Conservation (phyloP, 2,329 filamentous ascomycete genomes). For the Pseudogymnoascus sp. region DNA sequence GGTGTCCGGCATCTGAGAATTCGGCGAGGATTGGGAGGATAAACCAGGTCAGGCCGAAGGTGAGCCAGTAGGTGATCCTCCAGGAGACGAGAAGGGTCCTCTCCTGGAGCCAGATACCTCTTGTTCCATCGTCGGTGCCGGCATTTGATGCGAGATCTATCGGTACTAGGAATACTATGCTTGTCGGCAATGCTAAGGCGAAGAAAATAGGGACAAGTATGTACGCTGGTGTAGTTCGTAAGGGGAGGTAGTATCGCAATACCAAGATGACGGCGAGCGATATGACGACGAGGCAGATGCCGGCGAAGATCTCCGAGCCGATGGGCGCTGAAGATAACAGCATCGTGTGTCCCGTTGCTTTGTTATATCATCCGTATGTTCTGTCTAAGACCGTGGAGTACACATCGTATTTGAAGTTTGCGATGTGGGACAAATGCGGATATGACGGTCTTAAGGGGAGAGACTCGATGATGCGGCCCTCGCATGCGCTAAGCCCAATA, state of each 20-base stretch:
- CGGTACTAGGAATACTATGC: slow-evolving; percentile 83
- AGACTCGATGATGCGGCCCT: slow-evolving; percentile 5
- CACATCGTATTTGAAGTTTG: background rate
- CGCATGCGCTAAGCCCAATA: background rate
- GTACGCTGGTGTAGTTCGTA: slow-evolving; percentile 84
- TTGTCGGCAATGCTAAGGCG: slow-evolving; percentile 84
- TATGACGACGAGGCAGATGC: slow-evolving; percentile 63
- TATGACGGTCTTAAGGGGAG: slow-evolving; percentile 2
- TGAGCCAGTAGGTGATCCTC: slow-evolving; percentile 96
- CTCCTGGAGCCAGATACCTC: slow-evolving; percentile 81
- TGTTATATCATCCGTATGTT: background rate
- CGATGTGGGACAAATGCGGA: background rate
- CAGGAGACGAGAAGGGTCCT: slow-evolving; percentile 75
- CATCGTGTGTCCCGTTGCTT: background rate
- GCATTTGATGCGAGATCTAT: slow-evolving; percentile 90
- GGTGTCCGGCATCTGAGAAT: slow-evolving; percentile 89
- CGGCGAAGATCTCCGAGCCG: slow-evolving; percentile 71
- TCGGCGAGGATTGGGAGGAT: slow-evolving; percentile 90
- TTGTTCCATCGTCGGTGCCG: slow-evolving; percentile 58
- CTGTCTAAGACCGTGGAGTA: background rate
- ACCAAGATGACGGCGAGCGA: slow-evolving; percentile 73
- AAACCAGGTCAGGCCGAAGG: slow-evolving; percentile 89
- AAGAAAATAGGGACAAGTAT: slow-evolving; percentile 90
- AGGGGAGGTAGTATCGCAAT: slow-evolving; percentile 79
- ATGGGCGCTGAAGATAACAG: slow-evolving; percentile 46